A percentile compares a stretch with the other conserved stretches of the same genome.
phyloP scores from a whole-genome alignment of 2,329 filamentous ascomycete species.

The Akanthomyces muscarius region DNA sequence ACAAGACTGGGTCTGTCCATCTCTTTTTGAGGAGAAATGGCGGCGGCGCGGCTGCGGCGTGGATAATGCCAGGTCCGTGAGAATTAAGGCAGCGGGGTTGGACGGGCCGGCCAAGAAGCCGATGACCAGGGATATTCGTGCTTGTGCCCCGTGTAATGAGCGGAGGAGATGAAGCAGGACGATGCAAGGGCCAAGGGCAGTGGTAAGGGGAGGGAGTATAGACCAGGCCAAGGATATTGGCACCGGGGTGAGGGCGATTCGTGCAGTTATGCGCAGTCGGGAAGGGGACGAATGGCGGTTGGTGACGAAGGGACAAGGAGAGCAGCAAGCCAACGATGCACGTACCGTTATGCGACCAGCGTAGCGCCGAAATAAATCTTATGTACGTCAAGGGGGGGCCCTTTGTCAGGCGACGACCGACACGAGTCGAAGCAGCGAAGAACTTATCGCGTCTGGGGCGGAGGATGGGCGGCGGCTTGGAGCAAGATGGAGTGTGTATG shows the following conservation, averaged over 20 bases:
- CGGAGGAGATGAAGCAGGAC: constrained; percentile 5
- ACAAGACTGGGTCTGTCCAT: constrained; percentile 13
- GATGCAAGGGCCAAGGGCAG: neutral
- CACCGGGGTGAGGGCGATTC: neutral
- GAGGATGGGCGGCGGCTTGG: constrained; percentile 9
- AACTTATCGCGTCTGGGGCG: constrained; percentile 5
- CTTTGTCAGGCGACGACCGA: neutral
- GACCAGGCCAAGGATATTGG: constrained; percentile 2
- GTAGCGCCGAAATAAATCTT: neutral
- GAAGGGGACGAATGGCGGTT: neutral
- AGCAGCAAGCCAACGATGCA: constrained; percentile 9
- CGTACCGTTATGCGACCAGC: constrained; percentile 11
- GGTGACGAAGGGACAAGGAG: constrained; percentile 1
- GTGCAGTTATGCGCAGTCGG: neutral
- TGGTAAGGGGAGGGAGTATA: neutral
- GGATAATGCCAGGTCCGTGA: constrained; percentile 15
- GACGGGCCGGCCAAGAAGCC: constrained; percentile 12
- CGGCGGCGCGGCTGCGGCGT: constrained; percentile 15
- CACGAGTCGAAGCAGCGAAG: constrained; percentile 10
- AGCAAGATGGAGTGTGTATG: constrained; percentile 9
- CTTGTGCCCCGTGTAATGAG: neutral
- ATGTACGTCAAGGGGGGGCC: constrained; percentile 2
- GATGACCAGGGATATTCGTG: constrained; percentile 8
- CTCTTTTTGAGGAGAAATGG: constrained; percentile 11
- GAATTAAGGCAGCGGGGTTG: constrained; percentile 17